Base-by-base conservation (phyloP, 1,284 basidiomycete genomes). In the Afroboletus lepidellus region DNA sequence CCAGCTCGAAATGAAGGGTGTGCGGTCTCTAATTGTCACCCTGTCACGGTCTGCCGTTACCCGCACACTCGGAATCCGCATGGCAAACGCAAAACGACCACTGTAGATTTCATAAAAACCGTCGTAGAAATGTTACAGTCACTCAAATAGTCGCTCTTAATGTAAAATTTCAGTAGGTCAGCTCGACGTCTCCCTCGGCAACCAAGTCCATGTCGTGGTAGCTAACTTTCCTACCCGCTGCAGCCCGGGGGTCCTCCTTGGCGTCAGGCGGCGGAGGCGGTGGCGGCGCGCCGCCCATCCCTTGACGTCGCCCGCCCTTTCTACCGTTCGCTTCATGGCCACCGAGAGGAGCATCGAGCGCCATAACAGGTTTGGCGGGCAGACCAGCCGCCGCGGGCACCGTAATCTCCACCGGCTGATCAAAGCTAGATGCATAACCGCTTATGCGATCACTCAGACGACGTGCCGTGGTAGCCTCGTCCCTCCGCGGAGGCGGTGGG, bases 171-270 rank as follows among this genome's bases (percentile, higher is more conserved):
- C 74, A 89, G 69, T 89, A 89, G 60, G 77, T 82, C 73, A 90
- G 71, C 71, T 90, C 89, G 56, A 92, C 83, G 65, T 92, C 89
- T 21, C 90, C 89, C 78, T 92, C 89, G 30, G 89, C 89, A 57
- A 92, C 90, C 64, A 87, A 72, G 72, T 92, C 89, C 86, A 92
- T 91, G 69, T 92, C 90, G 65, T 92, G 86, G 64, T 92, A 92
- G 71, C 88, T 91, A 53, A 92, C 80, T 69, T 88, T 81, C 73
- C 81, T 84, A 24, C 90, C 89, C 33, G 85, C 85, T 36, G 85
- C 83, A n/a, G 89, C 89, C 49, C 89, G 73, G n/a, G 89, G 89
- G 68, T 92, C 89, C 68, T 92, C 90, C 70, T 90, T 91, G 30
- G 86, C 90, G 71, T 92, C 86, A 48, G 88, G 85, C 15, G 90